Conservation (phyloP, 2,329 filamentous ascomycete species). For the Cladophialophora exuberans region DNA sequence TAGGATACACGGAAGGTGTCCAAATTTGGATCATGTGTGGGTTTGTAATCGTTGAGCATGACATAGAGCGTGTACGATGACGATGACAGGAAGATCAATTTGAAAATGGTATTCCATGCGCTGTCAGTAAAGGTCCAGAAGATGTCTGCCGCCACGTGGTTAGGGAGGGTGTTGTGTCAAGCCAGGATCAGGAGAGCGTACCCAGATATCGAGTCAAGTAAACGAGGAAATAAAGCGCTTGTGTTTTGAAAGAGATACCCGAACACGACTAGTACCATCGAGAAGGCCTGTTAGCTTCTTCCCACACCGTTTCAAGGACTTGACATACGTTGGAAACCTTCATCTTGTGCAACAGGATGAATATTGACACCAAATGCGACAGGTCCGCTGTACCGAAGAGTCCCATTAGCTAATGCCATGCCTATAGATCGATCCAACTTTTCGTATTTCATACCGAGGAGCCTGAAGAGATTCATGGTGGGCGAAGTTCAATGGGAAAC, state of each 20-base stretch:
- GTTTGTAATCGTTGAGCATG: constrained; percentile 97
- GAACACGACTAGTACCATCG: constrained; percentile 73
- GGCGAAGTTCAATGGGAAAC: constrained; percentile 10
- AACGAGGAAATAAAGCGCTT: constrained; percentile 90
- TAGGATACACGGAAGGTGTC: constrained; percentile 98
- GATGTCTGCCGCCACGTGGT: constrained; percentile 64
- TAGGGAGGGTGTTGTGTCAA: constrained; percentile 3
- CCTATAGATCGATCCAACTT: constrained; percentile 23
- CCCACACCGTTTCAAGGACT: constrained; percentile 35
- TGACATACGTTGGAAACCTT: constrained; percentile 75
- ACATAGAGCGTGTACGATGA: constrained; percentile 96
- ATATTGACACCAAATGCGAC: constrained; percentile 90
- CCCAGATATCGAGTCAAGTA: constrained; percentile 92
- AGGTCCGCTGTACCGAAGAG: constrained; percentile 71
- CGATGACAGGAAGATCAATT: constrained; percentile 88
- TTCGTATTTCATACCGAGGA: constrained; percentile 58
- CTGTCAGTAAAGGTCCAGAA: constrained; percentile 81
- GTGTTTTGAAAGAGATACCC: constrained; percentile 98
- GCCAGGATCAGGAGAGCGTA: constrained; percentile 40
- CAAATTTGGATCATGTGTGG: constrained; percentile 93
- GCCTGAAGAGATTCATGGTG: constrained; percentile 71
- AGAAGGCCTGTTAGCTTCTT: not conserved
- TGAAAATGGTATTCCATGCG: constrained; percentile 92
- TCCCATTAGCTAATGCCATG: not conserved
- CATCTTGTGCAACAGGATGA: constrained; percentile 98